Evolutionary conservation across 2,329 filamentous ascomycete species (phyloP).

Genomic region (Trichoderma koningii): DNA sequence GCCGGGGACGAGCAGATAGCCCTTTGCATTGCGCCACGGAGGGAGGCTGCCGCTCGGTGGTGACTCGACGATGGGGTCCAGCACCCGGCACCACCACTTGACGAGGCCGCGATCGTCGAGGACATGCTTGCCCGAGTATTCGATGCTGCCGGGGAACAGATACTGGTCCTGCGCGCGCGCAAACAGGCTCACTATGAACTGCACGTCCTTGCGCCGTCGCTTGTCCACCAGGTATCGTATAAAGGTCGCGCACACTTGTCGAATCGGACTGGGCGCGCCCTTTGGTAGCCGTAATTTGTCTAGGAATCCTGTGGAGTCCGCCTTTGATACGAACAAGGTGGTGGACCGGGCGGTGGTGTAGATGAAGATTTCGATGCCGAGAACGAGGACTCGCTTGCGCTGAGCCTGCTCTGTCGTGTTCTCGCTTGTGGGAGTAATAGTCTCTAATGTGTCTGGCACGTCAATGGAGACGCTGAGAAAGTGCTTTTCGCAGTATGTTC

Average conservation of each 20-base stretch:
- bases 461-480: conserved; percentile 61
- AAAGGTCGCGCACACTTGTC: conserved; percentile 73
- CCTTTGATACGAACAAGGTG: conserved; percentile 93
- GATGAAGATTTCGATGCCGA: conserved; percentile 84
- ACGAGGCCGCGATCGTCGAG: conserved; percentile 87
- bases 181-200: conserved; percentile 83
- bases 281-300: conserved; percentile 64
- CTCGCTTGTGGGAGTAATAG: conserved; percentile 35
- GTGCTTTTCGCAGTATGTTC: conserved; percentile 85
- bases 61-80: conserved; percentile 70
- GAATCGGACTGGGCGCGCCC: conserved; percentile 70
- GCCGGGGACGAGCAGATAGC: conserved; percentile 84
- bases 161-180: conserved; percentile 92
- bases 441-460: conserved; percentile 28
- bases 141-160: conserved; percentile 86
- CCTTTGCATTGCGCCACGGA: conserved; percentile 58
- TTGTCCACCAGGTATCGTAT: conserved; percentile 71
- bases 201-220: conserved; percentile 63
- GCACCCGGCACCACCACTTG: conserved; percentile 91
- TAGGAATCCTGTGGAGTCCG: conserved; percentile 91
- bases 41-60: conserved; percentile 41
- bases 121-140: conserved; percentile 85
- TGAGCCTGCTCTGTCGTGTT: conserved; percentile 25
- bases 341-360: conserved; percentile 80
- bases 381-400: conserved; percentile 60